These are phyloP conservation scores for Phytophthora agathidicida DNA, from an alignment of 352 stramenopile species.

Conservation along the genomic window DNA sequence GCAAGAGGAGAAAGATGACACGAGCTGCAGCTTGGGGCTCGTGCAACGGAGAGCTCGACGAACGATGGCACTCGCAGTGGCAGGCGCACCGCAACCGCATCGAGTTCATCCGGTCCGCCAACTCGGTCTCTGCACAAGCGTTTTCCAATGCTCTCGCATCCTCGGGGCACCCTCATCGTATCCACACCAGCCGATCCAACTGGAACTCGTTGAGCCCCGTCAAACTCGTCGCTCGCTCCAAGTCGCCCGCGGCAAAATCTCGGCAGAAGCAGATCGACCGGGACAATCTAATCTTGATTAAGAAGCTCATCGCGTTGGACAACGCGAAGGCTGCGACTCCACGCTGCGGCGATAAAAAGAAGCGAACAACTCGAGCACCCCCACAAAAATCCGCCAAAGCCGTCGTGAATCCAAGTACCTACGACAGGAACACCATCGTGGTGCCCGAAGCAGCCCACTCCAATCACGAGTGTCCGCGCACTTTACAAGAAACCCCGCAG, in stretches of 20 bases:
- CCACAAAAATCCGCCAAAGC: not conserved
- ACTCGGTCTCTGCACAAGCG: conserved; percentile 23
- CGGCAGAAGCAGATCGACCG: conserved; percentile 60
- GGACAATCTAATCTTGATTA: conserved; percentile 65
- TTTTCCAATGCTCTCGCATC: conserved; percentile 33
- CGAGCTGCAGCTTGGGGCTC: conserved; percentile 44
- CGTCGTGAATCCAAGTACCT: not conserved
- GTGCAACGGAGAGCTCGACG: conserved; percentile 50
- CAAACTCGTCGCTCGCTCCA: conserved; percentile 31
- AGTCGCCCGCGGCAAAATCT: conserved; percentile 53
- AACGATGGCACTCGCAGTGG: conserved; percentile 44
- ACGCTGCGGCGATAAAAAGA: conserved; percentile 13
- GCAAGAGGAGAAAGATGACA: conserved; percentile 14
- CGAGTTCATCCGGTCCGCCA: conserved; percentile 49
- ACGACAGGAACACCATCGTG: conserved; percentile 30
- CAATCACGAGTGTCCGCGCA: conserved; percentile 25
- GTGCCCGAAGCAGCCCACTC: conserved; percentile 23
- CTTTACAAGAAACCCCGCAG: conserved; percentile 33
- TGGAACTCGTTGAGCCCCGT: conserved; percentile 7
- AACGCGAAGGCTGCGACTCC: conserved; percentile 12
- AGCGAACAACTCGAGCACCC: conserved; percentile 1
- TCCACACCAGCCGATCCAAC: conserved; percentile 17
- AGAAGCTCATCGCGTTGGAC: conserved; percentile 62
- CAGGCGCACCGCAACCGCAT: conserved; percentile 51
- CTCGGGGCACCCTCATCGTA: conserved; percentile 27